Base-by-base conservation (phyloP, 805 yeast genomes). In the Lipomyces lipofer region DNA sequence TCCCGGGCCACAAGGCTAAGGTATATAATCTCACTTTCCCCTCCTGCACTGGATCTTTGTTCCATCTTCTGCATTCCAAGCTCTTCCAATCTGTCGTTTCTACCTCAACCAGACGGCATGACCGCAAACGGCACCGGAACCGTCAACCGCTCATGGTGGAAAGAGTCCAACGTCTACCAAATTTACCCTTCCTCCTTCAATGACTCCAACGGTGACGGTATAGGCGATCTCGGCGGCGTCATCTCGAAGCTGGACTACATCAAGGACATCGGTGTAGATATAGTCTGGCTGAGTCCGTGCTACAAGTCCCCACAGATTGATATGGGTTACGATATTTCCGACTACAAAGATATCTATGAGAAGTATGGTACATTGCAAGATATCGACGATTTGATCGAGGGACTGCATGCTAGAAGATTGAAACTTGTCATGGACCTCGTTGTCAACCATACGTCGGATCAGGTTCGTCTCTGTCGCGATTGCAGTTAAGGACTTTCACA, bases 131-230 rank as follows among this genome's bases (percentile, higher is more conserved):
- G n/a, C n/a, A n/a, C n/a, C n/a, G n/a, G n/a, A n/a, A n/a, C n/a
- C n/a, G 25, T 36, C 19, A 21, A 36, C 12, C 40, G 12, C 9
- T 21, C 40, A n/a, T 36, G 40, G 40, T 36, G 40, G 40, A 36
- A 36, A 24, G 40, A 36, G 9, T 21, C 52, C 8, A 43, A 12
- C 24, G 74, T 81, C 17, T 81, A 81, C 66, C 85, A 81, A 66
- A 76, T 81, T 60, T 81, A 82, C 77, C 85, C 84, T 8, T 83
- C 84, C 25, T 78, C 83, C 22, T 81, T 74, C 71, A 79, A 80
- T 62, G 85, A 81, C 68, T 74, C 81, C 40, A 78, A 81, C 62
- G 78, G 78, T 22, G 85, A 81, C 65, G 85, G 85, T 35, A 65
- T 78, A 51, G 85, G 85, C 32, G 85, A 81, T 66, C 66, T 81